Base-by-base conservation (phyloP, 768 basidiomycete species). In the Boletus reticulatus region DNA sequence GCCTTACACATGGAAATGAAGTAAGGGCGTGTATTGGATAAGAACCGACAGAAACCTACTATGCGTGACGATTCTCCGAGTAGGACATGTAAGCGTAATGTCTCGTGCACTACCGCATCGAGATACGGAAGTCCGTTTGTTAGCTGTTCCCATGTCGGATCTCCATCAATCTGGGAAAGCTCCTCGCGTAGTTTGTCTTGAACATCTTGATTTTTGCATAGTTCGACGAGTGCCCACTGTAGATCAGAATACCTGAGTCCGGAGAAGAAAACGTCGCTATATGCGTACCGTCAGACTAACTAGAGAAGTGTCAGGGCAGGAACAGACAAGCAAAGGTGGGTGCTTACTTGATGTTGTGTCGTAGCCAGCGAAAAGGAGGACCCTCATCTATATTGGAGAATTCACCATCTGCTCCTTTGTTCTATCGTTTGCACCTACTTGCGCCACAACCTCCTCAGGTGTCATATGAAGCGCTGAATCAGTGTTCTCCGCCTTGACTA, bases 101-200 rank as follows among this genome's bases (percentile, higher is more conserved):
- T 69, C 59, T 82, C 81, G 19, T 76, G 75, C 3, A 76, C 75
- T 4, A 80, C 72, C 0, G 80, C 77, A 62, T 84, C 81, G 10
- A 86, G 78, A 64, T 80, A 84, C 1, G 82, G 83, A 13, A 86
- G 65, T 12, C 56, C 72, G 5, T 76, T 74, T 3, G 71, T 74
- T 1, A 84, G 70, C 58, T 83, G 78, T 16, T 84, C 81, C 71
- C 76, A 83, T 4, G 77, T 79, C 16, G 83, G 81, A 61, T 85
- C 83, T 24, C 43, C 58, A n/a, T 59, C 67, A 1, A 73, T 62
- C 8, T 70, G 55, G 13, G 82, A 71, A 2, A 85, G 71, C 49
- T 86, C 83, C 5, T 76, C 70, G 19, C 82, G 77, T 4, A 85
- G 65, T 43, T 73, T 75, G 16, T 70, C 58, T 65, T 85, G 84